Base-by-base conservation (phyloP, 2,329 filamentous ascomycete species). In the Stachybotrys elegans region DNA sequence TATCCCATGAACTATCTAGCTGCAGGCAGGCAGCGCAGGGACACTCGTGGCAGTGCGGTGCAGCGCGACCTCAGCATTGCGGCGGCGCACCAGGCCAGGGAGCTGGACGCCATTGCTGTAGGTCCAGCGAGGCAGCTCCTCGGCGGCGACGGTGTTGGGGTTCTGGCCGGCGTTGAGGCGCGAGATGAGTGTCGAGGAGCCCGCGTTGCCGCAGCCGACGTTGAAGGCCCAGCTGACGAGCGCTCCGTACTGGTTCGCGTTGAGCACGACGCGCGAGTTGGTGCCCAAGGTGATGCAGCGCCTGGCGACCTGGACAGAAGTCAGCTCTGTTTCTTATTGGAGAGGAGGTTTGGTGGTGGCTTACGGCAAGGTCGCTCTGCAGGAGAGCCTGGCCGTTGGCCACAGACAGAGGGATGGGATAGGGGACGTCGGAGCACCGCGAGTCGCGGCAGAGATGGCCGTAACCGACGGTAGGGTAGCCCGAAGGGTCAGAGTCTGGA, bases 221-320 rank as follows among this genome's bases (percentile, higher is more conserved):
- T 77, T 78, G 66, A 69, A 77, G 14, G 69, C 61, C 71, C 71
- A 76, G 36, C 66, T 71, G 29, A 75, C 68, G 3, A 77, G 66
- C 1, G 74, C 73, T 34, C 70, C 74, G 52, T 73, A 78, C 53
- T 76, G 69, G 59, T 78, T 76, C 23, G 60, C 65, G 51, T 76
- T 60, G 37, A 61, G 54, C 13, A 40, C 47, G 6, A 54, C 50
- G 1, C 40, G 32, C 19, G 46, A 45, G 21, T 38, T 58, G 22
- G 65, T 60, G 34, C 63, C 60, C 6, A 57, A 45, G 6, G 63
- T 65, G 45, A 74, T 61, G 51, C 67, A 71, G 36, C 66, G 55
- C 48, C 68, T 63, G 48, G 60, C 48, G 4, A 44, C 31, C 53
- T 55, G 21, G 2, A 34, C 8, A 17, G 17, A 13, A 22, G n/a